These are phyloP conservation scores for Aspergillus clavatus DNA, from an alignment of 2,329 filamentous ascomycete genomes.

Conservation along the genomic window DNA sequence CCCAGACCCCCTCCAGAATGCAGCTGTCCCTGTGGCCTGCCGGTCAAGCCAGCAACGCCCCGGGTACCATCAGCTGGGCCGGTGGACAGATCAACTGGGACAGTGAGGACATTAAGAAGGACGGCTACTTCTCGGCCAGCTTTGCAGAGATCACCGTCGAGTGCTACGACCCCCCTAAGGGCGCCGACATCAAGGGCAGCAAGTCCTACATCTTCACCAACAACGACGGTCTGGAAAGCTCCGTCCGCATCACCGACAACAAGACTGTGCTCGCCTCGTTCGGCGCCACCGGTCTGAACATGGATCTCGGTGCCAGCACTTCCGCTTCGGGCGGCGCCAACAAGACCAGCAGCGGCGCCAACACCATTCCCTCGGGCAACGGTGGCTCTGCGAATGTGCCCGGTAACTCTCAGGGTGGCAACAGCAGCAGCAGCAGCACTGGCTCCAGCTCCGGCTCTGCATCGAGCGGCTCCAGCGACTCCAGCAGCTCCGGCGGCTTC, in stretches of 20 bases:
- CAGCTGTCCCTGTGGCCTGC: slow-evolving; percentile 96
- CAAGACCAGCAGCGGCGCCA: slow-evolving; percentile 11
- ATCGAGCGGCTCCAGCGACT: slow-evolving; percentile 17
- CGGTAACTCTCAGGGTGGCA: slow-evolving; percentile 13
- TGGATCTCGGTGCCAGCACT: slow-evolving; percentile 36
- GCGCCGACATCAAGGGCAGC: slow-evolving; percentile 54
- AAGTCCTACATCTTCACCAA: slow-evolving; percentile 72
- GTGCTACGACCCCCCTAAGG: slow-evolving; percentile 80
- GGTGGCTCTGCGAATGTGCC: slow-evolving; percentile 31
- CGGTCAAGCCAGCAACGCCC: slow-evolving; percentile 69
- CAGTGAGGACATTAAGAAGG: slow-evolving; percentile 68
- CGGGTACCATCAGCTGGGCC: slow-evolving; percentile 87
- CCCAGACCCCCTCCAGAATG: slow-evolving; percentile 84
- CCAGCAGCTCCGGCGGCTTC: slow-evolving; percentile 26
- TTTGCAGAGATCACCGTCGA: slow-evolving; percentile 73
- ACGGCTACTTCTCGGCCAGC: slow-evolving; percentile 84
- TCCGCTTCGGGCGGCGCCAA: slow-evolving; percentile 6
- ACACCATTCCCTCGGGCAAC: slow-evolving; percentile 31
- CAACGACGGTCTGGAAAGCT: slow-evolving; percentile 63
- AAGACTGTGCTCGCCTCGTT: slow-evolving; percentile 73
- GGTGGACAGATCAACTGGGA: slow-evolving; percentile 88
- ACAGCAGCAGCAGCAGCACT: slow-evolving; percentile 15
- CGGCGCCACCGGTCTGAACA: slow-evolving; percentile 73
- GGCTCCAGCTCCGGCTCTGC: slow-evolving; percentile 12
- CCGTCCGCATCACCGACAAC: slow-evolving; percentile 70